phyloP scores from a whole-genome alignment of 345 rosid species.

The Xanthoceras sorbifolium region DNA sequence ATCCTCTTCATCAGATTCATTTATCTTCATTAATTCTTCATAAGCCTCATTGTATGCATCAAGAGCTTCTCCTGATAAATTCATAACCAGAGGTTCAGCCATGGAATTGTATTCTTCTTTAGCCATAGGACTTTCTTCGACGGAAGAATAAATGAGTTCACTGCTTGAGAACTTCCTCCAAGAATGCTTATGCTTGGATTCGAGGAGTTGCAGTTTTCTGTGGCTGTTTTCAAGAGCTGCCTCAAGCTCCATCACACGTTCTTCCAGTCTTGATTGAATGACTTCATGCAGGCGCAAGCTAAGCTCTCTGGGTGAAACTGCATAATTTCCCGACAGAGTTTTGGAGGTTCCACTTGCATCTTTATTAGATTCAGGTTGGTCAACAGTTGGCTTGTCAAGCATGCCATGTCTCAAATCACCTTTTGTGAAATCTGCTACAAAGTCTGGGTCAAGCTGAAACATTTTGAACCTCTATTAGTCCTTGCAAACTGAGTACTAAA shows the following conservation, averaged over 20 bases:
- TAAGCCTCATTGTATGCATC: slow-evolving; percentile 74
- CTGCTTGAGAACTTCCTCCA: slow-evolving; percentile 36
- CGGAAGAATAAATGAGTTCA: slow-evolving; percentile 26
- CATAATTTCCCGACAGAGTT: slow-evolving; percentile 52
- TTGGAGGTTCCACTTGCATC: slow-evolving; percentile 61
- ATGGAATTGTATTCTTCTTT: slow-evolving; percentile 30
- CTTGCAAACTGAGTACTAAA: not conserved
- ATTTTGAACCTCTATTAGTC: slow-evolving; percentile 16
- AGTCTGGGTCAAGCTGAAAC: slow-evolving; percentile 64
- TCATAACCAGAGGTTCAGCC: slow-evolving; percentile 63
- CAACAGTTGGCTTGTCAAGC: slow-evolving; percentile 30
- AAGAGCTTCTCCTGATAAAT: slow-evolving; percentile 73
- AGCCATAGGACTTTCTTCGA: slow-evolving; percentile 31
- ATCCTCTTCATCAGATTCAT: slow-evolving; percentile 62
- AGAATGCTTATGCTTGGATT: slow-evolving; percentile 41
- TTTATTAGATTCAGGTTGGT: slow-evolving; percentile 42
- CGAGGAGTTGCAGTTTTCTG: slow-evolving; percentile 56
- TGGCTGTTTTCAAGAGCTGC: slow-evolving; percentile 71
- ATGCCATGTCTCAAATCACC: slow-evolving; percentile 56
- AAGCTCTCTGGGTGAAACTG: slow-evolving; percentile 76
- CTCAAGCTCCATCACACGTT: slow-evolving; percentile 71
- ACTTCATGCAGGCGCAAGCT: slow-evolving; percentile 71
- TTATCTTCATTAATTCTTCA: slow-evolving; percentile 64
- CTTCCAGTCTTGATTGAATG: slow-evolving; percentile 65
- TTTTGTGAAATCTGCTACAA: slow-evolving; percentile 57